A percentile compares a stretch with the other conserved stretches of the same genome.
These are phyloP conservation scores for Hyaloscypha bicolor DNA, from an alignment of 495 filamentous ascomycete genomes.

Conservation along the genomic window DNA sequence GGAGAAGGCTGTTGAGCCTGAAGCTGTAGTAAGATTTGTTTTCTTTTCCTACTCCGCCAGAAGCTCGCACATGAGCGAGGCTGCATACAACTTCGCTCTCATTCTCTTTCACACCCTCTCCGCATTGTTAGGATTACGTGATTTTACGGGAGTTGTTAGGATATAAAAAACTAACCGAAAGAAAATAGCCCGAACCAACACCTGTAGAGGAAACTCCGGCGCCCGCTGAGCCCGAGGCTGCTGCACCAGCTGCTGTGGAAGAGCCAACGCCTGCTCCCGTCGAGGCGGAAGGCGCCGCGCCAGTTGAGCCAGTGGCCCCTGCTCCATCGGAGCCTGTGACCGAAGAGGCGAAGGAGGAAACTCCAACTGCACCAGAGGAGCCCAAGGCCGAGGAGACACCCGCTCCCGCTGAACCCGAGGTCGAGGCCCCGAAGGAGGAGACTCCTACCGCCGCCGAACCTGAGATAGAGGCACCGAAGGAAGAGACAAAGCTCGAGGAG, in stretches of 20 bases:
- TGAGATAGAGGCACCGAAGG: background rate
- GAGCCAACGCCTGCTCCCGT: background rate
- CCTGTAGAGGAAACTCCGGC: background rate
- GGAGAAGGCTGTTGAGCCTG: slow-evolving; percentile 1
- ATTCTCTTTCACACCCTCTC: background rate
- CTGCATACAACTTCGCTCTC: background rate
- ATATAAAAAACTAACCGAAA: background rate
- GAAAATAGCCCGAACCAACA: slow-evolving; percentile 2
- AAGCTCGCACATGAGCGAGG: no score
- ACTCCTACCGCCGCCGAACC: background rate
- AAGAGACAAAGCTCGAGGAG: slow-evolving; percentile 7
- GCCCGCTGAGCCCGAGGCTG: slow-evolving; percentile 1
- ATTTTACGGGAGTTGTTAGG: no score
- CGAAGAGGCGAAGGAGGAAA: slow-evolving; percentile 9
- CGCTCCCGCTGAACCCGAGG: background rate
- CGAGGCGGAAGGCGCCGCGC: background rate
- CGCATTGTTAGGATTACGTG: no score
- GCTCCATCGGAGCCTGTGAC: slow-evolving; percentile 3
- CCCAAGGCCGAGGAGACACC: slow-evolving; percentile 1
- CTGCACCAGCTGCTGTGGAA: slow-evolving; percentile 1
- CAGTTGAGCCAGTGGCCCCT: background rate
- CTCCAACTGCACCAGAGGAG: slow-evolving; percentile 11
- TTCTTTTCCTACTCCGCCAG: no score
- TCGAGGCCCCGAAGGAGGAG: no score
- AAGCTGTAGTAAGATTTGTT: background rate